Evolutionary conservation across 352 stramenopile species (phyloP), one percentile per base, ranked within the genome.

Genomic region (Globisporangium sylvaticum): DNA sequence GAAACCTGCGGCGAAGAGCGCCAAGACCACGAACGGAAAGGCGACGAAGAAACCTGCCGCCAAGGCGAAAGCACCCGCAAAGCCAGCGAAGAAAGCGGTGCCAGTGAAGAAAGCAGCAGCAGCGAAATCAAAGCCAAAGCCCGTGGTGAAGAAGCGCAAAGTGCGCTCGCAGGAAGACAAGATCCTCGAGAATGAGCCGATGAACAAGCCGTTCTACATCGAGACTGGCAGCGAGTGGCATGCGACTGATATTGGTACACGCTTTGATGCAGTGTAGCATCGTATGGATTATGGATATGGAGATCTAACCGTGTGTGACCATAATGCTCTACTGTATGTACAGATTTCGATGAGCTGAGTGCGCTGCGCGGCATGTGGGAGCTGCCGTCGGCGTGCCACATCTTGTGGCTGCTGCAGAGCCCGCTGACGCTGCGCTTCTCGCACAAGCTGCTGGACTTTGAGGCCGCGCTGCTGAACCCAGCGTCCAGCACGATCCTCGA

Each of bases 321-420:
- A 22, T 9, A 48, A 48, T 48, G 39, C 39, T 48, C 6, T 39
- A 2, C 5, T n/a, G 7, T 29, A 20, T 20, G 1, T 48, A 20
- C 50, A 77, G 82, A 95, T 54, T 91, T 94, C 52, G 79, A 93
- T 34, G 85, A 95, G 48, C 71, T 95, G 1, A 68, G 57, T 18
- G 66, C 76, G 61, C 66, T 95, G 56, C 75, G 88, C 8, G 68
- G 73, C 14, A 82, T 83, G 80, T 93, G 85, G 83, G 79, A 95
- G 53, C 76, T 95, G 31, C 88, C 86, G 24, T 80, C 85, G 8
- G 84, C 85, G 20, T 93, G 84, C 62, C 88, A 95, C 67, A 83
- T 95, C 59, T 68, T 95, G 37, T 95, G 88, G 88, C 68, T 95
- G 14, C 74, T 95, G 65, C 88, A 95, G 68, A 77, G 80, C 65